Conservation (phyloP, 2,329 filamentous ascomycete genomes). For the Grosmannia serpens region DNA sequence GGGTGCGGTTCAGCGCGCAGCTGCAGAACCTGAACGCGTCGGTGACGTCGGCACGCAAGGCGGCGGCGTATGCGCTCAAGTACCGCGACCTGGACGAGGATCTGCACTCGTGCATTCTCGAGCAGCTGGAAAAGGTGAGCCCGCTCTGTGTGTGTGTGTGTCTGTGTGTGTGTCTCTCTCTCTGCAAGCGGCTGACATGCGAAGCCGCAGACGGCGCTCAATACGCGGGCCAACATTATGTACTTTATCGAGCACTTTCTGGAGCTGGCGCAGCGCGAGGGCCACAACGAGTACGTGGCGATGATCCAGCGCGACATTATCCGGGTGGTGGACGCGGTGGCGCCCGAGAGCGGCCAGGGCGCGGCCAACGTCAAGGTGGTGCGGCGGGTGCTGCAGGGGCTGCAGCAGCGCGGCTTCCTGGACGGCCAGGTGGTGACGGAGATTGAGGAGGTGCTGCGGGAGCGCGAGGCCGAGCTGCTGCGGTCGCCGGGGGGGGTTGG, state of each 20-base stretch:
- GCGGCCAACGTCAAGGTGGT: conserved; percentile 92
- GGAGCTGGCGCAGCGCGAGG: conserved; percentile 68
- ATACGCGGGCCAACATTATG: conserved; percentile 96
- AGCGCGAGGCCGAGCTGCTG: conserved; percentile 56
- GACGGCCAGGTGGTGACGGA: conserved; percentile 63
- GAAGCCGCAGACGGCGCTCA: conserved; percentile 68
- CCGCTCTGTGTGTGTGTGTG: no score
- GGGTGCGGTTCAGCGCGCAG: conserved; percentile 88
- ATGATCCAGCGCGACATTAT: conserved; percentile 95
- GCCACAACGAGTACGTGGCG: conserved; percentile 69
- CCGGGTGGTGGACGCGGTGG: conserved; percentile 82
- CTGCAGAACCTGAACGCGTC: conserved; percentile 87
- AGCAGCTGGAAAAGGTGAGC: conserved; percentile 75
- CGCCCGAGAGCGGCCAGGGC: conserved; percentile 73
- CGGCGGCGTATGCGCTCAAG: conserved; percentile 88
- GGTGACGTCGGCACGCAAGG: conserved; percentile 79
- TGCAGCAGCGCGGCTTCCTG: conserved; percentile 62
- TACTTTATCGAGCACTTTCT: conserved; percentile 96
- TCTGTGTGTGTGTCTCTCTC: no score
- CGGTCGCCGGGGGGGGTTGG: conserved; percentile 29
- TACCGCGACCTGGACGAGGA: conserved; percentile 94
- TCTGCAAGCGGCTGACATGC: no score
- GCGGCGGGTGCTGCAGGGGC: conserved; percentile 59
- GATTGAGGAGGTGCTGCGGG: conserved; percentile 73
- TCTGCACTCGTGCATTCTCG: conserved; percentile 90